Conservation (phyloP, 768 basidiomycete species). For the Leccinum variicolor region DNA sequence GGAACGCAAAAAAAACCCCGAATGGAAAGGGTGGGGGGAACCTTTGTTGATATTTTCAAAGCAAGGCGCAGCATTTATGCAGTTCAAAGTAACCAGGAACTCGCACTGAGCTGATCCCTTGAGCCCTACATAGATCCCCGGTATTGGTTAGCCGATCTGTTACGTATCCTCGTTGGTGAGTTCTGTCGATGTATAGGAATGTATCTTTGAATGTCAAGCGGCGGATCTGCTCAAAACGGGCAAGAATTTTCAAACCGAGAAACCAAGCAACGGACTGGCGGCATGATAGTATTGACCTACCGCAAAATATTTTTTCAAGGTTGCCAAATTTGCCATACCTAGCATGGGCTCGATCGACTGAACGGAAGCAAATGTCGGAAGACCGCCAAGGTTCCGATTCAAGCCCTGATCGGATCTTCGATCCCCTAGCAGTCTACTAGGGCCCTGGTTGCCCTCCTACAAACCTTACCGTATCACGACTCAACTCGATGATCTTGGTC, state of each 20-base stretch:
- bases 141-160: slow-evolving; percentile 5
- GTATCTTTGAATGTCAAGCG: neutral
- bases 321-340: neutral
- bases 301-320: neutral
- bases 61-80: slow-evolving; percentile 15
- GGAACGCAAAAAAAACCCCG: slow-evolving; percentile 4
- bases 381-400: neutral
- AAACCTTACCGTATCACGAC: slow-evolving; percentile 1
- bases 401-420: neutral
- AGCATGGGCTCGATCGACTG: neutral
- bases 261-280: neutral
- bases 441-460: slow-evolving; percentile 6
- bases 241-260: neutral
- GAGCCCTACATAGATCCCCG: slow-evolving; percentile 7
- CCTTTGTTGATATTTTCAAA: slow-evolving; percentile 5
- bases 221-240: neutral
- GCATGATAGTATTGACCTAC: neutral
- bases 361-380: slow-evolving; percentile 12
- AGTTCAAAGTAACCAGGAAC: slow-evolving; percentile 25
- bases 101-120: slow-evolving; percentile 3
- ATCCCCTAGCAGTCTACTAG: neutral
- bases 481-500: slow-evolving; percentile 9
- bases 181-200: neutral
- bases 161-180: slow-evolving; percentile 15
- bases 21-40: slow-evolving; percentile 1